Base-by-base conservation (phyloP, 441 rosid genomes). In the Mallotus repandus region DNA sequence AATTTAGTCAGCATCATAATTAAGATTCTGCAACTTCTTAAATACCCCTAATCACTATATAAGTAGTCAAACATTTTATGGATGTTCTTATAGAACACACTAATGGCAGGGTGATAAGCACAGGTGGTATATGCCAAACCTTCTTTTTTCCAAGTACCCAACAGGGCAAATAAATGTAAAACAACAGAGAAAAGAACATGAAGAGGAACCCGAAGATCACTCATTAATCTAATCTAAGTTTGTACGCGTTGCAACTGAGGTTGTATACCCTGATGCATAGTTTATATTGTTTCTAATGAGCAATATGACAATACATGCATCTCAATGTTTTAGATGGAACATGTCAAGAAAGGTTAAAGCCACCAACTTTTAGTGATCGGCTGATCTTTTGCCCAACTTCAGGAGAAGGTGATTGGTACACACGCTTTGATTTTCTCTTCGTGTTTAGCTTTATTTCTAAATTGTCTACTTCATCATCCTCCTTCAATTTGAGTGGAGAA, bases 371-470 rank as follows among this genome's bases (percentile, higher is more conserved):
- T 18, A 95, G 84, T 57, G 99, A 81, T 60, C 91, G 88, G 80
- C 99, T 92, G 67, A 92, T 95, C 88, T 95, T 95, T 82, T 86
- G 76, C 76, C 99, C 94, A 80, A 95, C 97, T 92, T 95, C 98
- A 81, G 99, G 98, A 84, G 90, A 63, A 3, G 82, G 88, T 65
- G 98, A 89, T 75, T 79, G 91, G 80, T 92, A 92, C 18, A 91
- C 78, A 25, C 98, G 96, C 81, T 87, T 92, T 5, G 98, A 89
- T 72, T 87, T 92, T 75, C 82, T 86, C 85, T 88, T 92, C 72
- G 38, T 78, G 60, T 84, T 86, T 78, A 95, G 83, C 83, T 89
- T 86, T 72, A 95, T 86, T 59, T 92, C 99, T 76, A 95, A 78
- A 72, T 88, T 91, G 86, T 95, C 99, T 62, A 92, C 96, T 79